Evolutionary conservation across 2,329 filamentous ascomycete genomes (phyloP), one percentile per base, ranked within the genome.

Genomic region (Coniochaeta sp.): DNA sequence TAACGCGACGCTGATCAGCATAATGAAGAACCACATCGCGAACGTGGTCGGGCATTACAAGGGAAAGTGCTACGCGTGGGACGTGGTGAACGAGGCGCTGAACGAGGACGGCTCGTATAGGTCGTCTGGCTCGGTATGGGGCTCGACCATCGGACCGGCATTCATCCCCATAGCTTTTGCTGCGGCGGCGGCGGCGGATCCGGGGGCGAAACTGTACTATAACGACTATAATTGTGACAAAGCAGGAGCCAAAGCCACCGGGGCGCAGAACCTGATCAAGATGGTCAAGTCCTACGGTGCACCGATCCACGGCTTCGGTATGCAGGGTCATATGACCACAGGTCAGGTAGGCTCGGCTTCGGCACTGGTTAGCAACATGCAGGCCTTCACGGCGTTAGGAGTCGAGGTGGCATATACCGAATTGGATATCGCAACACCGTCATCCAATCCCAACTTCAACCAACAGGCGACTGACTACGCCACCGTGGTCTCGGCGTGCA

Each of bases 61-160:
- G 68, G 79, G 81, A 58, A 74, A 81, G 63, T 85, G 83, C 70
- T 81, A 82, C 67, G 77, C 79, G 28, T 88, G 83, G 83, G 84
- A 87, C 59, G 84, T 87, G 0, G 78, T 86, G 33, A 88, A 87
- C 66, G 84, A 88, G 72, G 80, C 78, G 3, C 76, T 84, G 36
- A 78, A 82, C 61, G 83, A 85, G 8, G 78, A 81, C 63, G 82
- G 81, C 4, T 77, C 77, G 3, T 81, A 75, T 69, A 74, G 82
- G 60, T 55, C 57, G 6, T 52, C 34, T 6, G 65, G 73, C 55
- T 74, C 72, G 47, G 76, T 85, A 60, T 87, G 83, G 71, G 79
- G 79, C 68, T 69, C 77, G 31, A 76, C 76, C 28, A 76, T 86
- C 14, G 84, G 84, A n/a, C 75, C 77, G 3, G 74, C 76, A n/a